Evolutionary conservation across 805 yeast genomes (phyloP), one percentile per base, ranked within the genome.

Genomic region (Priceomyces castillae): DNA sequence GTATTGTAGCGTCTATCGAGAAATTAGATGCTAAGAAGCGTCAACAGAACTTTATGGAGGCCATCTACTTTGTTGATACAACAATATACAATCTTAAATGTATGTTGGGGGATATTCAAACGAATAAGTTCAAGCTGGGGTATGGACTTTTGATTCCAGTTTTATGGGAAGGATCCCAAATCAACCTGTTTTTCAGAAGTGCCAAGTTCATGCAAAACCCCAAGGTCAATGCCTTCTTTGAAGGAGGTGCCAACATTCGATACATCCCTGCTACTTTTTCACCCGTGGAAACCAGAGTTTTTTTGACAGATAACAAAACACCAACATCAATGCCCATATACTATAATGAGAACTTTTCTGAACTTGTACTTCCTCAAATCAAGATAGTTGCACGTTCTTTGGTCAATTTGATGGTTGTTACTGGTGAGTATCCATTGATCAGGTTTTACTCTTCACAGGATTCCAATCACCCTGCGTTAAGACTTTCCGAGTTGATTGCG

Each of bases 361-460:
- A 81, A 44, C 65, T 84, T 37, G 83, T 86, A 28, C 71, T 76
- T 16, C 71, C 69, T 25, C 84, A 84, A 44, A 71, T 88, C 12
- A 67, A 73, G 15, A 64, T 63, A 40, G 78, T 86, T 0, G 88
- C 92, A 1, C 67, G 77, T 31, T 62, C 88, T 17, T 69, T 94
- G 51, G 80, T 89, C 23, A 80, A 83, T 50, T 53, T 88, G 18
- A 86, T 95, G 70, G 78, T 86, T 6, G 58, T 85, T 7, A 81
- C 94, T 1, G 95, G 95, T 11, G 97, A 90, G 57, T 87, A 85
- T 53, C 99, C 99, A 2, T 77, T 85, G 35, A 79, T 94, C 16
- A 73, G 99, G 51, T 87, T 80, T 64, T 83, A 81, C 57, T 71
- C 79, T 7, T 76, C 76, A 34, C 68, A 75, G 14, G 67, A 78